These are phyloP conservation scores for Trichoderma pleuroti DNA, from an alignment of 2,329 filamentous ascomycete genomes.

Conservation along the genomic window DNA sequence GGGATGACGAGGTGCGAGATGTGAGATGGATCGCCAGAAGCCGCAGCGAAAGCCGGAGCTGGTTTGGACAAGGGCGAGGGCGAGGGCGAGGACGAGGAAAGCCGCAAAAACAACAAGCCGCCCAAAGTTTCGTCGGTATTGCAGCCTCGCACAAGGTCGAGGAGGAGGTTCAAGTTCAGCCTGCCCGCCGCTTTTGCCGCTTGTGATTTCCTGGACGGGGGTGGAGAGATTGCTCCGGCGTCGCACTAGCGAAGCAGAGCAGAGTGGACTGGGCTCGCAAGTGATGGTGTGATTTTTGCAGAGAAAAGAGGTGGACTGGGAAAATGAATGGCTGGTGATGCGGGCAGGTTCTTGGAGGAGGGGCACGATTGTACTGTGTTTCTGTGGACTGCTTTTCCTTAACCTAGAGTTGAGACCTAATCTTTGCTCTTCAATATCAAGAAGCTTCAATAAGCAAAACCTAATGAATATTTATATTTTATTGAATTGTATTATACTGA, in stretches of 20 bases:
- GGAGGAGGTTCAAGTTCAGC: background rate
- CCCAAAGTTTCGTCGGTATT: background rate
- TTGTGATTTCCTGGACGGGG: background rate
- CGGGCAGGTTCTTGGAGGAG: background rate
- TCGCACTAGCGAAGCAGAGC: background rate
- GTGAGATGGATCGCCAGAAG: background rate
- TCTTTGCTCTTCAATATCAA: background rate
- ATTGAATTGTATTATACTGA: background rate
- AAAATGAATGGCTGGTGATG: conserved; percentile 1
- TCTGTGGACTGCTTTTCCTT: background rate
- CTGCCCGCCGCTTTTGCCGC: conserved; percentile 2
- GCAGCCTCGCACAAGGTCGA: background rate
- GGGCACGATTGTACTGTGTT: background rate
- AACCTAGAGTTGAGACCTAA: background rate
- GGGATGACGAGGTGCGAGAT: too few species aligned
- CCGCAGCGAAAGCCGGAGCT: background rate
- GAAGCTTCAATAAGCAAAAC: background rate
- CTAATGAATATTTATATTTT: background rate
- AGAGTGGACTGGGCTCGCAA: background rate
- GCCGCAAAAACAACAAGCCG: background rate
- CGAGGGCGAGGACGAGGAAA: background rate
- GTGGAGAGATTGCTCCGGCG: background rate
- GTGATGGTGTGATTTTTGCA: conserved; percentile 1
- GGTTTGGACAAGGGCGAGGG: background rate
- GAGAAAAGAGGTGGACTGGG: background rate